Conservation (phyloP, 495 filamentous ascomycete genomes). For the Tuber borchii region DNA sequence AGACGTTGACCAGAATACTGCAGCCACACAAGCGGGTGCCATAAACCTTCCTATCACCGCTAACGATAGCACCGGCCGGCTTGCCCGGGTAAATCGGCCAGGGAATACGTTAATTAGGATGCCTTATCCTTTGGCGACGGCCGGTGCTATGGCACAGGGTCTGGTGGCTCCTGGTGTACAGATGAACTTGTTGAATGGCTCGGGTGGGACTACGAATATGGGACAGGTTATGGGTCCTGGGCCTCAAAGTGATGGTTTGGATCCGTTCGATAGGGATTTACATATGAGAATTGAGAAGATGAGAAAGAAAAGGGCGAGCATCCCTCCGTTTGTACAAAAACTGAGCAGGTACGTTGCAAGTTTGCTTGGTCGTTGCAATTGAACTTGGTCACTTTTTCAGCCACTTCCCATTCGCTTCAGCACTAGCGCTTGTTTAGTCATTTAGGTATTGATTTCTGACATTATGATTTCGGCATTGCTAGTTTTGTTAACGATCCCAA, state of each 20-base stretch:
- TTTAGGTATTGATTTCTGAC: conserved; percentile 5
- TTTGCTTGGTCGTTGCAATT: neutral
- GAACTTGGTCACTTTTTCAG: conserved; percentile 22
- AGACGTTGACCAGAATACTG: conserved; percentile 14
- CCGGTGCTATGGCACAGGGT: neutral
- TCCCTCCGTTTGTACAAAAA: conserved; percentile 97
- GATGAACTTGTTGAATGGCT: conserved; percentile 34
- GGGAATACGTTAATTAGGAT: conserved; percentile 36
- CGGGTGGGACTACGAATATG: conserved; percentile 21
- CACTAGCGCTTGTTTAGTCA: conserved; percentile 7
- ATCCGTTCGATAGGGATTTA: conserved; percentile 35
- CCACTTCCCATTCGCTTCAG: conserved; percentile 15
- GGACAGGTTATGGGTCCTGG: conserved; percentile 28
- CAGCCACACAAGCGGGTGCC: conserved; percentile 16
- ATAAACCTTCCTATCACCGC: conserved; percentile 23
- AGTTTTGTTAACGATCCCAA: conserved; percentile 90
- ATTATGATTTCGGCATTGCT: conserved; percentile 31
- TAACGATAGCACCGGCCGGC: conserved; percentile 8
- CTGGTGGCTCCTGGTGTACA: conserved; percentile 14
- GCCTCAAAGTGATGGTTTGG: conserved; percentile 30
- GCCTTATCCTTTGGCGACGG: conserved; percentile 27
- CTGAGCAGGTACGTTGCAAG: conserved; percentile 71
- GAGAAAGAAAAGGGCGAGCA: conserved; percentile 46
- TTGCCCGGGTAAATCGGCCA: conserved; percentile 29
- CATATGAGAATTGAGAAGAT: conserved; percentile 39